Conservation (phyloP, 2,329 filamentous ascomycete species). For the Aspergillus sojae region DNA sequence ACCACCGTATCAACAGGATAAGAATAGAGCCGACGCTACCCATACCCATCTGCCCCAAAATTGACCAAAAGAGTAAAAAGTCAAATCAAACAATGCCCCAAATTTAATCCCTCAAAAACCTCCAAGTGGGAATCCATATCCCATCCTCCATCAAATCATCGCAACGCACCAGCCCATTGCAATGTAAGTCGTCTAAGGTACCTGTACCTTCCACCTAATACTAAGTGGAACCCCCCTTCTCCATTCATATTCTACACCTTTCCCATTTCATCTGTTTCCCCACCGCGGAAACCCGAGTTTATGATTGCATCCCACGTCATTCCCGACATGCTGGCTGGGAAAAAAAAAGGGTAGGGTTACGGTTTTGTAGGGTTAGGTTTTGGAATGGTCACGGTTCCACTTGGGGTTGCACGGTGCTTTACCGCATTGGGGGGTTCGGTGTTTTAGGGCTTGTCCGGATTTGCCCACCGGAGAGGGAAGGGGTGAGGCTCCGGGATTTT, state of each 20-base stretch:
- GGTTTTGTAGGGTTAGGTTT: conserved; percentile 8
- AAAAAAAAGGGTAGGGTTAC: background rate
- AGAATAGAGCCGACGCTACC: background rate
- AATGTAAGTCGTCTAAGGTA: background rate
- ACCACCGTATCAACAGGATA: background rate
- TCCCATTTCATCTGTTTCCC: background rate
- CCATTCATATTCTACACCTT: background rate
- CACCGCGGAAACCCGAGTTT: background rate
- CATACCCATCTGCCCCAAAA: background rate
- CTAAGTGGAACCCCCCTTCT: background rate
- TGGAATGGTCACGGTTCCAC: conserved; percentile 8
- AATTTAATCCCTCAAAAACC: background rate
- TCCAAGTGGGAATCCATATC: background rate
- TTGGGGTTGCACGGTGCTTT: background rate
- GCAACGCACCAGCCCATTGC: background rate
- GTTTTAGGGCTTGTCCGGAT: conserved; percentile 25
- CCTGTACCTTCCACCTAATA: background rate
- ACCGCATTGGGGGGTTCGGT: conserved; percentile 21
- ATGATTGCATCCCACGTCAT: conserved; percentile 3
- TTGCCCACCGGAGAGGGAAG: conserved; percentile 21
- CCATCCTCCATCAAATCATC: background rate
- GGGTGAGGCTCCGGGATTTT: conserved; percentile 15
- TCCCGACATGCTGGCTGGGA: background rate
- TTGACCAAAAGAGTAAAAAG: background rate
- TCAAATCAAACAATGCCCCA: background rate